Percentiles rank a stretch among this genome's conserved stretches.
These are phyloP conservation scores for Botrytis elliptica DNA, from an alignment of 2,329 filamentous ascomycete genomes.

Conservation along the genomic window DNA sequence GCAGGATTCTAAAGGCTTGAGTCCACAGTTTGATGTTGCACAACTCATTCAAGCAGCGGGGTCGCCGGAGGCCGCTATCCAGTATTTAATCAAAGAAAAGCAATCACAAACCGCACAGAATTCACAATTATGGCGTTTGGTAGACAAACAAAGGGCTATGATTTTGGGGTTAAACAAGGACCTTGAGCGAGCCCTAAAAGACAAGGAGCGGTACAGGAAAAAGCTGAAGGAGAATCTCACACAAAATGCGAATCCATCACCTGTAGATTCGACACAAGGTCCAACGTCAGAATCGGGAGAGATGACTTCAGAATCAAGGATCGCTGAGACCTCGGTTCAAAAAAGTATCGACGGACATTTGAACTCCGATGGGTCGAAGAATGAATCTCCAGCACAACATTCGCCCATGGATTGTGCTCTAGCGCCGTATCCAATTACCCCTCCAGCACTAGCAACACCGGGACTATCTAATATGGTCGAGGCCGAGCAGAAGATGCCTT, in stretches of 20 bases:
- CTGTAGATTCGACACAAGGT: slow-evolving; percentile 37
- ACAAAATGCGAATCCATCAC: slow-evolving; percentile 37
- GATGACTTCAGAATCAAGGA: slow-evolving; percentile 27
- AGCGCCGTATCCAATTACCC: slow-evolving; percentile 64
- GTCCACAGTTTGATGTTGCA: slow-evolving; percentile 71
- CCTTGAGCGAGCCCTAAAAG: slow-evolving; percentile 83
- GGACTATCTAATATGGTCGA: slow-evolving; percentile 46
- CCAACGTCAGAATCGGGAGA: slow-evolving; percentile 34
- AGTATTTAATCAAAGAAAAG: slow-evolving; percentile 88
- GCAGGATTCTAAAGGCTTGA: slow-evolving; percentile 49
- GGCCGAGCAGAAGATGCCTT: slow-evolving; percentile 59
- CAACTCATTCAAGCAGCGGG: slow-evolving; percentile 80
- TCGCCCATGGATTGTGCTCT: slow-evolving; percentile 60
- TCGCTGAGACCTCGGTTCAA: slow-evolving; percentile 23
- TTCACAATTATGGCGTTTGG: slow-evolving; percentile 86
- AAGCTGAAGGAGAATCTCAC: slow-evolving; percentile 76
- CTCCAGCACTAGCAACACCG: slow-evolving; percentile 51
- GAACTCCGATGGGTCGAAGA: slow-evolving; percentile 33
- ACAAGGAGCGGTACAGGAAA: slow-evolving; percentile 90
- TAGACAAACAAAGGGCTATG: slow-evolving; percentile 95
- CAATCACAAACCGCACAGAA: slow-evolving; percentile 86
- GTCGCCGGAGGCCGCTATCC: slow-evolving; percentile 83
- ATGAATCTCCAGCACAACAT: slow-evolving; percentile 37
- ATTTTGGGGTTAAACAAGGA: slow-evolving; percentile 94
- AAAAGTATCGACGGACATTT: slow-evolving; percentile 29